Base-by-base conservation (phyloP, 208 protist species). In the Histomonas meleagridis region DNA sequence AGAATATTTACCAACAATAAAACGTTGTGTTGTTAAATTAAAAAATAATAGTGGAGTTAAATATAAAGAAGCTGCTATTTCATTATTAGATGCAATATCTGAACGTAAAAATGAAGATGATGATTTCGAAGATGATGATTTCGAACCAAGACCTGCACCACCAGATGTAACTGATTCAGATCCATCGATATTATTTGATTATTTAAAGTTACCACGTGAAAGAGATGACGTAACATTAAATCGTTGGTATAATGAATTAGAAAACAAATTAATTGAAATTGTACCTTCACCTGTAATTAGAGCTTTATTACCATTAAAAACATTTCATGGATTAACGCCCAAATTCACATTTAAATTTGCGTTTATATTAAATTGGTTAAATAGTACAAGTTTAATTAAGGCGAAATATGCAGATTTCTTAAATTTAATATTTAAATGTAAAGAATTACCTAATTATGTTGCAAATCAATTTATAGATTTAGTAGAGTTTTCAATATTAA, bases 381-480 rank as follows among this genome's bases (percentile, higher is more conserved):
- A 86, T n/a, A 32, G 51, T 18, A 26, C 40, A 40, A 26, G n/a
- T 1, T 26, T 26, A 10, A 18, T 51, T 2, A 86, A 86, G 38
- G 76, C 26, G 1, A 14, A 86, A 55, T n/a, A 55, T n/a, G 46
- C 76, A 38, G 76, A 51, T 38, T 28, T 86, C 1, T 28, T 86
- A 1, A 55, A 86, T 48, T 46, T 51, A 16, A 40, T 86, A 21
- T 86, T 86, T 48, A 86, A 86, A n/a, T 86, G 76, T n/a, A n/a
- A 86, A 5, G 28, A 28, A 28, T 23, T 86, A 0, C 76, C 76
- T 38, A 26, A 16, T 5, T 86, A 46, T 40, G 46, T 86, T 38
- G 76, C 76, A 2, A 40, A 86, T n/a, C 76, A 86, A 38, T 86
- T 86, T 35, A 32, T 48, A 32, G 38, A 86, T 86, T 48, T 86